These are phyloP conservation scores for Abelmoschus esculentus DNA, from an alignment of 345 rosid genomes.

Conservation along the genomic window DNA sequence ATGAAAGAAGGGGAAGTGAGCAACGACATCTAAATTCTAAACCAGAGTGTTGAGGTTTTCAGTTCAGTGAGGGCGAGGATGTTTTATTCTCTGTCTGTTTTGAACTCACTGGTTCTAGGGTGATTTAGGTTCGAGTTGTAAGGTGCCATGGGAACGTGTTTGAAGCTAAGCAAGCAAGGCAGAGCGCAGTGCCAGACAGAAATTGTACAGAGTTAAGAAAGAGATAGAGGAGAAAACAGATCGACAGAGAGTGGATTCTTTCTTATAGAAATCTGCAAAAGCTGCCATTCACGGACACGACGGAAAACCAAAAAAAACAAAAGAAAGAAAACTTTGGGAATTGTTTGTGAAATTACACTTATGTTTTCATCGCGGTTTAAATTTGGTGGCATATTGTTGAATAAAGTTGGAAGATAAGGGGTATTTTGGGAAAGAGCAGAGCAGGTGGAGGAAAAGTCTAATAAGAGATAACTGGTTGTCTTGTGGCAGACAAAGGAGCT, in stretches of 20 bases:
- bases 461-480: background rate
- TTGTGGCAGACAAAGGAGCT: slow-evolving; percentile 2
- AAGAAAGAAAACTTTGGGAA: slow-evolving; percentile 6
- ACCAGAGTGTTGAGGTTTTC: background rate
- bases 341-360: background rate
- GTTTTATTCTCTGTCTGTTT: background rate
- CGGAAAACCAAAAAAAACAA: background rate
- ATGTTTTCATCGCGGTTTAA: background rate
- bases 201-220: background rate
- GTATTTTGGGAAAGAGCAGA: background rate
- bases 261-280: slow-evolving; percentile 28
- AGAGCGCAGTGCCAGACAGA: background rate
- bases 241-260: background rate
- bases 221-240: background rate
- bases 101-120: background rate
- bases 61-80: background rate
- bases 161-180: background rate
- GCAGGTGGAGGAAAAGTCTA: slow-evolving; percentile 4
- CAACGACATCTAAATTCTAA: background rate
- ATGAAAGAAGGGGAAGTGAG: slow-evolving; percentile 3
- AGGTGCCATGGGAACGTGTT: slow-evolving; percentile 24
- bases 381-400: background rate
- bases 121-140: slow-evolving; percentile 1
- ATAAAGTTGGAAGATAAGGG: background rate
- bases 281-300: slow-evolving; percentile 26